Percentiles rank a stretch among this genome's conserved stretches.
Evolutionary conservation across 2,329 filamentous ascomycete genomes (phyloP).

Genomic region (Malbranchea cinnamomea): DNA sequence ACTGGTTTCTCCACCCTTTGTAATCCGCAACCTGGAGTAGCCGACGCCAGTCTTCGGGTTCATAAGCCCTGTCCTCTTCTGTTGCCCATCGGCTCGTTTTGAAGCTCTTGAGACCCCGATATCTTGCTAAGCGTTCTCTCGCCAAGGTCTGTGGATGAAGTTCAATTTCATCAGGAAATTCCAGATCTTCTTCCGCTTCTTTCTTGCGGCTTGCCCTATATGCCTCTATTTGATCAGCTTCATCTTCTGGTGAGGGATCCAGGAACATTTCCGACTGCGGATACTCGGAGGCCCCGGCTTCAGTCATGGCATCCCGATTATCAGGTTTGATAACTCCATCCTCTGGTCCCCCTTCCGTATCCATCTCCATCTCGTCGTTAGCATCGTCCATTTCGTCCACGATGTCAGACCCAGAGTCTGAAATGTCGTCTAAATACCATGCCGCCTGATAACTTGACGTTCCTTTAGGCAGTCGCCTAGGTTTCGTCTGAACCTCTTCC

Average conservation of each 20-base stretch:
- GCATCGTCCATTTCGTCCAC: constrained; percentile 54
- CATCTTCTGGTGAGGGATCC: constrained; percentile 65
- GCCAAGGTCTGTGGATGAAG: constrained; percentile 76
- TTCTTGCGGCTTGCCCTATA: constrained; percentile 65
- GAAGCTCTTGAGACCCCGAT: constrained; percentile 83
- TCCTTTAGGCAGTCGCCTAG: constrained; percentile 70
- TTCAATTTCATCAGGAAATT: constrained; percentile 97
- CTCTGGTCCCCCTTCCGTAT: constrained; percentile 50
- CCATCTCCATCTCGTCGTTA: constrained; percentile 37
- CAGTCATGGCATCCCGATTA: constrained; percentile 46
- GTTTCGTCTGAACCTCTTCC: constrained; percentile 46
- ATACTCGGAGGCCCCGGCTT: constrained; percentile 73
- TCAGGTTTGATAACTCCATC: constrained; percentile 56
- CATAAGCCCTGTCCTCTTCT: constrained; percentile 69
- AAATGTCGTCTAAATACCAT: constrained; percentile 77
- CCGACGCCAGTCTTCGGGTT: constrained; percentile 80
- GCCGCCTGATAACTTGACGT: constrained; percentile 90
- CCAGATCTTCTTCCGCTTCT: constrained; percentile 76
- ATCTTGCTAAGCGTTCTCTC: constrained; percentile 68
- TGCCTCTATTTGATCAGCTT: constrained; percentile 64
- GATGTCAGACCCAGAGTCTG: constrained; percentile 72
- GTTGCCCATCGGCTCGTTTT: constrained; percentile 79
- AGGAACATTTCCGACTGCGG: constrained; percentile 87
- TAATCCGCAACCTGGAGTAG: constrained; percentile 83
- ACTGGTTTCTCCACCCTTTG: constrained; percentile 62